Evolutionary conservation across 1,284 basidiomycete species (phyloP).

Genomic region (Pseudozyma sp.): DNA sequence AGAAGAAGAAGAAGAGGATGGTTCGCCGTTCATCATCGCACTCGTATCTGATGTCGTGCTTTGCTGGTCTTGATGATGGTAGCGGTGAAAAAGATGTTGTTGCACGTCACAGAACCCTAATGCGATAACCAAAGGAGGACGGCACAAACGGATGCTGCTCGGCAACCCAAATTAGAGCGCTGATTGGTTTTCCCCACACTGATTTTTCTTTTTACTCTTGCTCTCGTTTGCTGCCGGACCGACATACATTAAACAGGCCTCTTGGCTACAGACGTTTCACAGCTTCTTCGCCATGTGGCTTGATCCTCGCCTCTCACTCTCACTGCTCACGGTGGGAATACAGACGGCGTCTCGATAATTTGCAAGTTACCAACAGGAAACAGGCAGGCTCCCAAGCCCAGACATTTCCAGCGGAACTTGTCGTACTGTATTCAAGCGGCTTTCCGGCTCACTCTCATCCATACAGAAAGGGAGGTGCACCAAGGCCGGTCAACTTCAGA

Average conservation of each 20-base stretch:
- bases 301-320: too few species aligned
- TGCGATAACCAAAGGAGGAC: not conserved
- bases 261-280: not conserved
- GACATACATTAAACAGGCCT: too few species aligned
- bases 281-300: not conserved
- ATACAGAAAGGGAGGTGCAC: too few species aligned
- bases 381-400: too few species aligned
- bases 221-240: too few species aligned
- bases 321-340: too few species aligned
- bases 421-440: too few species aligned
- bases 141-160: not conserved
- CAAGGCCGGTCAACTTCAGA: too few species aligned
- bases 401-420: too few species aligned
- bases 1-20: not conserved
- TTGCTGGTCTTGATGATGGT: not conserved
- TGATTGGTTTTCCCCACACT: conserved; percentile 4
- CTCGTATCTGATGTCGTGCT: not conserved
- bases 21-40: not conserved
- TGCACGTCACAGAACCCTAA: not conserved
- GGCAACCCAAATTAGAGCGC: not conserved
- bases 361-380: too few species aligned
- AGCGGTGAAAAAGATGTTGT: not conserved
- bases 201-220: not conserved
- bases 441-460: too few species aligned
- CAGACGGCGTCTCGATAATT: too few species aligned